Percentiles rank a stretch among this genome's conserved stretches.
These are phyloP conservation scores for Tephrocybe sp. DNA, from an alignment of 768 basidiomycete species.

Conservation along the genomic window DNA sequence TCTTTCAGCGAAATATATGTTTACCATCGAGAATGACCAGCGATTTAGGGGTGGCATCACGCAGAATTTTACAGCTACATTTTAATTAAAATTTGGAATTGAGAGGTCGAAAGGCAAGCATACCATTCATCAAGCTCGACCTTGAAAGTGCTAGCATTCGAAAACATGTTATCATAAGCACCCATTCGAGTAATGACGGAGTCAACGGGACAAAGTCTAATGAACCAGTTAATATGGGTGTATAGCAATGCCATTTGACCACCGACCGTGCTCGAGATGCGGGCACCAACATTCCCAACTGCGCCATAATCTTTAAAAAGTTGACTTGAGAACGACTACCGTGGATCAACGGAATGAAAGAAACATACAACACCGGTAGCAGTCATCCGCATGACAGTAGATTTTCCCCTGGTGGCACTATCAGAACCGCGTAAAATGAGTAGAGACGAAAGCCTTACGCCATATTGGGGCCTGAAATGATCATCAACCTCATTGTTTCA, in stretches of 20 bases:
- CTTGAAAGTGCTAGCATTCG: slow-evolving; percentile 94
- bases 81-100: background rate
- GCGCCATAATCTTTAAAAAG: slow-evolving; percentile 75
- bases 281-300: slow-evolving; percentile 94
- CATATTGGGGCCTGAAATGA: slow-evolving; percentile 74
- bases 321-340: background rate
- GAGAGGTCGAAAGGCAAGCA: background rate
- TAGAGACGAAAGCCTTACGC: slow-evolving; percentile 51
- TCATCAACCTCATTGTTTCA: background rate
- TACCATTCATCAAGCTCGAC: slow-evolving; percentile 98
- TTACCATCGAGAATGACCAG: slow-evolving; percentile 92
- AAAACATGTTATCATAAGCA: slow-evolving; percentile 97
- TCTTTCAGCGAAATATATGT: slow-evolving; percentile 1
- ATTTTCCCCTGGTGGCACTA: slow-evolving; percentile 59
- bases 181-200: slow-evolving; percentile 97
- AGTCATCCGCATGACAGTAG: slow-evolving; percentile 93
- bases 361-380: slow-evolving; percentile 79
- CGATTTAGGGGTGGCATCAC: slow-evolving; percentile 91
- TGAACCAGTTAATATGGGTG: background rate
- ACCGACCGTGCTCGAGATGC: slow-evolving; percentile 74
- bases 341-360: background rate
- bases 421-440: slow-evolving; percentile 3
- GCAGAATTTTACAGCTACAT: slow-evolving; percentile 84
- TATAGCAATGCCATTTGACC: background rate
- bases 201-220: slow-evolving; percentile 85